Conservation (phyloP, 164 flowering plant genomes). For the Berberis thunbergii region DNA sequence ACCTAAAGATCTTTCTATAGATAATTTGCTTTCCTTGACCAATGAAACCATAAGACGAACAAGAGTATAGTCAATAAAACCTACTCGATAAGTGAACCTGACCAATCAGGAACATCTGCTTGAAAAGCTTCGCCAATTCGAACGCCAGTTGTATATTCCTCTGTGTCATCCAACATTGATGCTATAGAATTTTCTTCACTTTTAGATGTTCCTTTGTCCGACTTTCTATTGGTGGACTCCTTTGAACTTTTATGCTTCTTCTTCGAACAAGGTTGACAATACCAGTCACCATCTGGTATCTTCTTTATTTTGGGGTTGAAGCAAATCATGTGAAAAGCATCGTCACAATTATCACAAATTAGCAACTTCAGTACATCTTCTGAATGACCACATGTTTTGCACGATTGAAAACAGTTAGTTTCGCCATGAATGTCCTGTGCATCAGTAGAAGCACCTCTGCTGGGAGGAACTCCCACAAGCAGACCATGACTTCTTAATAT, state of each 20-base stretch:
- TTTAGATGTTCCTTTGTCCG: slow-evolving; percentile 20
- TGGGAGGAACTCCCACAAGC: slow-evolving; percentile 15
- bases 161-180: slow-evolving; percentile 53
- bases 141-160: slow-evolving; percentile 49
- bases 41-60: background rate
- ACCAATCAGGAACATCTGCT: slow-evolving; percentile 77
- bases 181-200: slow-evolving; percentile 29
- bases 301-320: slow-evolving; percentile 40
- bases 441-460: slow-evolving; percentile 10
- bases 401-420: slow-evolving; percentile 20
- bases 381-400: slow-evolving; percentile 48
- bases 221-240: slow-evolving; percentile 18
- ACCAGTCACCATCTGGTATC: slow-evolving; percentile 63
- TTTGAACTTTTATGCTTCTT: slow-evolving; percentile 36
- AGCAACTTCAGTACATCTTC: slow-evolving; percentile 45
- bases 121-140: slow-evolving; percentile 80
- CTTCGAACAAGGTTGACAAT: slow-evolving; percentile 54
- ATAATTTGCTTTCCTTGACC: background rate
- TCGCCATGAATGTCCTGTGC: slow-evolving; percentile 7
- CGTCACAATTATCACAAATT: slow-evolving; percentile 79
- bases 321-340: slow-evolving; percentile 64
- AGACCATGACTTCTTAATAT: slow-evolving; percentile 41
- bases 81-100: slow-evolving; percentile 55
- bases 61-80: slow-evolving; percentile 8
- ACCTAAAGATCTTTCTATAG: too few relatives aligned